Evolutionary conservation across 345 rosid species (phyloP).

Genomic region (Salix purpurea): DNA sequence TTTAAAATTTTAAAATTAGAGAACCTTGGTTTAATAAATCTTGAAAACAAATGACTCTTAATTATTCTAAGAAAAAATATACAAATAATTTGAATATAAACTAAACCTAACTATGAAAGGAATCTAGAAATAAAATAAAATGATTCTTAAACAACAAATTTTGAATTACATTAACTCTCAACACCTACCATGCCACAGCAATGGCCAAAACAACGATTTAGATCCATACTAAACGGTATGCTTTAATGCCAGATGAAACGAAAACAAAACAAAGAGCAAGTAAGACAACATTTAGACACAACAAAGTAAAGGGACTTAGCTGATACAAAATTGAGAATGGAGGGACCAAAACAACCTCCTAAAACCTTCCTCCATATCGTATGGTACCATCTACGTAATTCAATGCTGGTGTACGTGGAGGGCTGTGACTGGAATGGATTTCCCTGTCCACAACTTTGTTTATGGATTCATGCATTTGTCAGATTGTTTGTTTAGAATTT

Average conservation of each 20-base stretch:
- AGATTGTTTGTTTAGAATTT: conserved; percentile 46
- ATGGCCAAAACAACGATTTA: neutral
- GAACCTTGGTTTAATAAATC: too few relatives aligned
- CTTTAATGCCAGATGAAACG: neutral
- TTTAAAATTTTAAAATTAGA: too few relatives aligned
- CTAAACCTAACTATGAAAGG: too few relatives aligned
- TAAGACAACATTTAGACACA: neutral
- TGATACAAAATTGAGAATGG: neutral
- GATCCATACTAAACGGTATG: neutral
- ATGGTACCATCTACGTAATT: neutral
- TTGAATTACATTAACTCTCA: too few relatives aligned
- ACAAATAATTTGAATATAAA: too few relatives aligned
- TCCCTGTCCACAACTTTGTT: conserved; percentile 48
- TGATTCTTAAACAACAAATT: too few relatives aligned
- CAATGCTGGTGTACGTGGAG: conserved; percentile 11
- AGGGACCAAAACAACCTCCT: neutral
- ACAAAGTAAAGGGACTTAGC: neutral
- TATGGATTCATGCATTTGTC: conserved; percentile 27
- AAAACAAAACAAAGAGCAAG: neutral
- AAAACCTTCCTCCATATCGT: neutral
- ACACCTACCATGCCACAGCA: neutral
- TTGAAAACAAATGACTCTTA: too few relatives aligned
- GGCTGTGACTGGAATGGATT: conserved; percentile 19
- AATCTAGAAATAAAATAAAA: too few relatives aligned
- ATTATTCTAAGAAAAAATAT: too few relatives aligned